Base-by-base conservation (phyloP, 129 eudicot genomes). In the Pulicaria dysenterica region DNA sequence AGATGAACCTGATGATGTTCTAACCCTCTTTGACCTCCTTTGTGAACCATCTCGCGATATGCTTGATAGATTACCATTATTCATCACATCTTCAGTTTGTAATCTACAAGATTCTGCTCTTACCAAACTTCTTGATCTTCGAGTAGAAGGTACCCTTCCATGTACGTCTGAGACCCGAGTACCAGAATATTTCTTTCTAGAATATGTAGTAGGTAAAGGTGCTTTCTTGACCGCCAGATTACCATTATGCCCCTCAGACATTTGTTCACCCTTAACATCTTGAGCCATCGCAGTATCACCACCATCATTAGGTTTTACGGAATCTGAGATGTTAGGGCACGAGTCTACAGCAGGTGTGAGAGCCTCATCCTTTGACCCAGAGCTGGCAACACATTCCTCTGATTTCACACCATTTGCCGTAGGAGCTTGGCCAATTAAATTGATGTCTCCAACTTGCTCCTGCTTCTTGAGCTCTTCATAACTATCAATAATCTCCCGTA, bases 401-500 rank as follows among this genome's bases (percentile, higher is more conserved):
- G 83, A 59, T 41, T 77, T 69, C 69, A 72, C 74, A n/a, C 62
- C 82, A 65, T 81, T 84, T 59, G 84, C 58, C 14, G 72, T 65
- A 42, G 73, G 69, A 4, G 79, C 51, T 73, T 78, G 86, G 73
- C 64, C 79, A 36, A 49, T 64, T 17, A 79, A 66, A 37, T 74
- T 68, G 44, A 15, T 58, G 37, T 43, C 47, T 56, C 40, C 67
- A 58, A 44, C 80, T 76, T 74, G 84, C n/a, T 66, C 81, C 69
- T 86, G 82, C 61, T 81, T 85, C 77, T 83, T 88, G 45, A 86
- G 24, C 76, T 90, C 86, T 34, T 88, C 97, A 54, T 44, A 88
- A 75, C 96, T 59, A 24, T 86, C 96, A 43, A 83, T 77, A 53
- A 94, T 94, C 75, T 94, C 97, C 63, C 77, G 78, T 45, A 77